Evolutionary conservation across 1,284 basidiomycete genomes (phyloP), one percentile per base, ranked within the genome.

Genomic region (Trichosporon ovoides): DNA sequence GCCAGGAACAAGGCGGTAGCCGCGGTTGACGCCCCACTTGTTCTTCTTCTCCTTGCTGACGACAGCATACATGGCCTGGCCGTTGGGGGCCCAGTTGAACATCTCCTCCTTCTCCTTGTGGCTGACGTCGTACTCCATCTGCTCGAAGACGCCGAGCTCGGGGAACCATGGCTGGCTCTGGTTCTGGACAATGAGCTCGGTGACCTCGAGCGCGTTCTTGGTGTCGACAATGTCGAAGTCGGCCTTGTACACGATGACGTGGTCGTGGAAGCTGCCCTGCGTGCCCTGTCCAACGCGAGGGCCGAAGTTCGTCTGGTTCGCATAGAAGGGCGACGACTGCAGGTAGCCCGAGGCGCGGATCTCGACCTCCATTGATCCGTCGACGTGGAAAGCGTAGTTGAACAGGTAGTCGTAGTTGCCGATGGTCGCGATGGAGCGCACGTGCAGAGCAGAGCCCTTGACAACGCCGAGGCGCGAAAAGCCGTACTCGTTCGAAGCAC

Each of bases 281-380:
- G 51, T 16, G 3, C 52, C 38, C 0, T n/a, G 31, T 12, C 80
- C 81, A 43, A 86, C 84, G 16, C 79, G 78, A 34, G 81, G 79
- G 0, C 85, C 85, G 64, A 86, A 86, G 1, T 60, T 55, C 24
- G 74, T 76, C 68, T 85, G 81, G 12, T 77, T 66, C 1, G 76
- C 63, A 52, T 82, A 81, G 81, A 83, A 85, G 68, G 79, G 83
- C 13, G 80, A 83, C 59, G 82, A 84, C 74, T 86, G 85, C 53
- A 86, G 77, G 68, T 87, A 87, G 6, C 85, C 85, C 6, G 84
- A 85, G 0, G 85, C 85, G 13, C 83, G 84, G 16, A 87, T 60
- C 2, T 82, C 78, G 24, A 85, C 83, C 71, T 86, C 85, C 28
- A 87, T 81, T 5, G 84, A 84, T 3, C 85, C 84, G 63, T 86